These are phyloP conservation scores for Blastomyces silverae DNA, from an alignment of 2,329 filamentous ascomycete genomes.

Conservation along the genomic window DNA sequence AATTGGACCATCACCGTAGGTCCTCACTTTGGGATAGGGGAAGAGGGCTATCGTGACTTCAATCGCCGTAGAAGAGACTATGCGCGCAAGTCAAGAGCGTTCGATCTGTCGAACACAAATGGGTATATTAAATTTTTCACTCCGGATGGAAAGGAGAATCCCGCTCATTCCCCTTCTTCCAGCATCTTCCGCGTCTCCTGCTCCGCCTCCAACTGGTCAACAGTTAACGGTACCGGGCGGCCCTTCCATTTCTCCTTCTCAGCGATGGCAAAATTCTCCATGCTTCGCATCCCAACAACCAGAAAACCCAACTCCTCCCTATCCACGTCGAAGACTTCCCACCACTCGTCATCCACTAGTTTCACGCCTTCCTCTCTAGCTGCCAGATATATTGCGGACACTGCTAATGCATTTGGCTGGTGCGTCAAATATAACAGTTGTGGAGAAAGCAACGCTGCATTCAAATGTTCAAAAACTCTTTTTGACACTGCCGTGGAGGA, in stretches of 20 bases:
- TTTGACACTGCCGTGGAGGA: conserved; percentile 53
- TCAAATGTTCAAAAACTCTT: conserved; percentile 70
- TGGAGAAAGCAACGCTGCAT: conserved; percentile 75
- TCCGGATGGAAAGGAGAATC: background rate
- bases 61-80: too few relatives aligned
- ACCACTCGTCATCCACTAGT: conserved; percentile 82
- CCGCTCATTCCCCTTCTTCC: conserved; percentile 35
- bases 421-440: conserved; percentile 88
- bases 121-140: background rate
- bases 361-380: conserved; percentile 68
- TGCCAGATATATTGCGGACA: conserved; percentile 84
- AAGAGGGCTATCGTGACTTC: background rate
- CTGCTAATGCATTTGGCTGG: conserved; percentile 77
- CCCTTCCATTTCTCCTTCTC: conserved; percentile 54
- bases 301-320: conserved; percentile 90
- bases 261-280: conserved; percentile 60
- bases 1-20: background rate
- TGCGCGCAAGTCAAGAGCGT: background rate
- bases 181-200: conserved; percentile 48
- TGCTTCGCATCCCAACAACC: conserved; percentile 74
- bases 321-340: conserved; percentile 96
- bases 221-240: conserved; percentile 51
- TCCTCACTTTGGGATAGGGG: background rate
- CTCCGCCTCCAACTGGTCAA: conserved; percentile 54
- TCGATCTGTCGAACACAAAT: background rate